Evolutionary conservation across 129 eudicot species (phyloP).

Genomic region (Flaveria brownii): DNA sequence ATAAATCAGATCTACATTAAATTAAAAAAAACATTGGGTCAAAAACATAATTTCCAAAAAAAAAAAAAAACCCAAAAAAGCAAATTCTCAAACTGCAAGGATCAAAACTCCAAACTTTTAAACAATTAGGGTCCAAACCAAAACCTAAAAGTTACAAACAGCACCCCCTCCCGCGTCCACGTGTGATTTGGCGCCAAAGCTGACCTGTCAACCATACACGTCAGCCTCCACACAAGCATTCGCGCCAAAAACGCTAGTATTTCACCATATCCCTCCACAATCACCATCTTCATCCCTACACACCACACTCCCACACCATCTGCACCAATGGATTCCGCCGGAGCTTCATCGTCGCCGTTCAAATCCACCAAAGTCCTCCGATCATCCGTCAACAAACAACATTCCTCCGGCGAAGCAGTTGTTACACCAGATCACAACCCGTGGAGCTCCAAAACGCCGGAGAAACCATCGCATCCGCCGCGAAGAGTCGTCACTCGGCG

Average conservation of each 20-base stretch:
- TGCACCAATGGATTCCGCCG: constrained; percentile 6
- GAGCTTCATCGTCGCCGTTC: constrained; percentile 31
- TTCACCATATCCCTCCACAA: not conserved
- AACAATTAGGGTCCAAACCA: constrained; percentile 6
- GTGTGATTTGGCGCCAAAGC: constrained; percentile 58
- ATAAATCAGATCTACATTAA: not conserved
- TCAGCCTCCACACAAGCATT: constrained; percentile 15
- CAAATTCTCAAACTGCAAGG: not conserved
- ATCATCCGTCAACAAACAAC: constrained; percentile 25
- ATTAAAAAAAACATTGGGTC: not conserved
- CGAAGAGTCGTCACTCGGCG: constrained; percentile 44
- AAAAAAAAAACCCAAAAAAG: not conserved
- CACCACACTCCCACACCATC: not conserved
- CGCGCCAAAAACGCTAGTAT: constrained; percentile 57
- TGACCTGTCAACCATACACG: constrained; percentile 48
- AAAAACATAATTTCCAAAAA: not conserved
- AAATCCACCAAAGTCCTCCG: constrained; percentile 44
- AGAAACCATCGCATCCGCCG: constrained; percentile 47
- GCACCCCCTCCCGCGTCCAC: constrained; percentile 36
- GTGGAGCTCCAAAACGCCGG: constrained; percentile 66
- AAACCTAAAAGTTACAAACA: constrained; percentile 11
- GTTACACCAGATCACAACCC: constrained; percentile 29
- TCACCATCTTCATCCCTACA: constrained; percentile 13
- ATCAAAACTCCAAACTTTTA: not conserved
- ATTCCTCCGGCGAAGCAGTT: constrained; percentile 29